phyloP scores from a whole-genome alignment of 2,329 filamentous ascomycete genomes.

The Blumeria hordei region DNA sequence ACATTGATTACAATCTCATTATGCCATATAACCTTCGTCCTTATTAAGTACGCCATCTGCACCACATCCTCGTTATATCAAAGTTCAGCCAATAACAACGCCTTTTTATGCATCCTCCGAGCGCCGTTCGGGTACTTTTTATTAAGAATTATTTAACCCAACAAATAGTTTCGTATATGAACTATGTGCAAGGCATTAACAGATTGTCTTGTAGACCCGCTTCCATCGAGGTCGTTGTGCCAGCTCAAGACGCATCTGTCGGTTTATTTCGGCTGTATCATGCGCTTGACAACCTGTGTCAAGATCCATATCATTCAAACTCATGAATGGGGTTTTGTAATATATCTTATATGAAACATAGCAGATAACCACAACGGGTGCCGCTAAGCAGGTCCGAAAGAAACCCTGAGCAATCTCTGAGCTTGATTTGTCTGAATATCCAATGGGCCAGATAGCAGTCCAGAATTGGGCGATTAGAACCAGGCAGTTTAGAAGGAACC shows the following conservation, averaged over 20 bases:
- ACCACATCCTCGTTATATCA: no score
- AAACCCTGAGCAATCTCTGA: conserved; percentile 29
- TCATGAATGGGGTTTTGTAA: conserved; percentile 43
- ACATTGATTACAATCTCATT: no score
- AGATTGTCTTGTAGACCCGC: conserved; percentile 9
- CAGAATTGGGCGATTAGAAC: conserved; percentile 73
- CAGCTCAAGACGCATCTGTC: conserved; percentile 8
- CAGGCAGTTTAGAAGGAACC: conserved; percentile 48
- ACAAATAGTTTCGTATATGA: no score
- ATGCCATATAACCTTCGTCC: no score
- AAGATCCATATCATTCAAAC: conserved; percentile 56
- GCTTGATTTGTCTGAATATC: conserved; percentile 20
- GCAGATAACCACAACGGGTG: conserved; percentile 40
- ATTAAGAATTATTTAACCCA: no score
- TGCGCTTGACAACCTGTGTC: conserved; percentile 40
- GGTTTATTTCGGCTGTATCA: conserved; percentile 9
- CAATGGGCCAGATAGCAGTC: conserved; percentile 58
- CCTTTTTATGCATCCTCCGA: no score
- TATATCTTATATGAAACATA: conserved; percentile 56
- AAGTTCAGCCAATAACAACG: no score
- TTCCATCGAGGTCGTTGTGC: conserved; percentile 10
- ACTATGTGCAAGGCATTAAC: conserved; percentile 2
- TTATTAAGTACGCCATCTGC: no score
- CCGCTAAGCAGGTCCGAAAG: conserved; percentile 49
- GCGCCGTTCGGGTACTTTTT: no score